Conservation (phyloP, 257 asterid genomes). For the Solanum paucissectum region DNA sequence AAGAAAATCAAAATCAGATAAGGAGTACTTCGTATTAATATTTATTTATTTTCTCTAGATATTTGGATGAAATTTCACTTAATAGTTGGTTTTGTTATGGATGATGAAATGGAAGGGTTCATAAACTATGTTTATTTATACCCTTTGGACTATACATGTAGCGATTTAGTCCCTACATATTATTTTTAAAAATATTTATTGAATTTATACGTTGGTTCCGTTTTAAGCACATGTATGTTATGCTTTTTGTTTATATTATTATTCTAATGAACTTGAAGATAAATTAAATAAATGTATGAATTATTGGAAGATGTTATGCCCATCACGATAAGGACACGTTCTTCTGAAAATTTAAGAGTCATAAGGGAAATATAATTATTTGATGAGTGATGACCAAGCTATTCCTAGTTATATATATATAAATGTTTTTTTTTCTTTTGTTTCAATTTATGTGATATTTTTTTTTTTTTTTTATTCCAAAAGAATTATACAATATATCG, state of each 20-base stretch:
- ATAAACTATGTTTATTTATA: background rate
- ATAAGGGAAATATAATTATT: background rate
- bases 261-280: background rate
- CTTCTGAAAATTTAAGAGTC: too few species aligned
- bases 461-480: too few species aligned
- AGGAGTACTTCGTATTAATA: background rate
- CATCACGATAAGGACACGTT: background rate
- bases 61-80: background rate
- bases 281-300: background rate
- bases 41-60: background rate
- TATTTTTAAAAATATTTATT: background rate
- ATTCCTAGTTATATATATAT: too few species aligned
- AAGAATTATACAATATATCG: too few species aligned
- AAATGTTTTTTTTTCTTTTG: too few species aligned
- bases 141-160: background rate
- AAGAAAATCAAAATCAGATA: constrained; percentile 10
- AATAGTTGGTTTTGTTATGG: background rate
- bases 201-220: background rate
- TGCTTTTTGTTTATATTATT: background rate
- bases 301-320: background rate
- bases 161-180: background rate
- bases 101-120: background rate
- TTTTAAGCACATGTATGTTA: background rate
- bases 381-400: background rate
- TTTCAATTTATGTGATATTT: too few species aligned